Conservation (phyloP, 1,284 basidiomycete species). For the Neonothopanus nambi region DNA sequence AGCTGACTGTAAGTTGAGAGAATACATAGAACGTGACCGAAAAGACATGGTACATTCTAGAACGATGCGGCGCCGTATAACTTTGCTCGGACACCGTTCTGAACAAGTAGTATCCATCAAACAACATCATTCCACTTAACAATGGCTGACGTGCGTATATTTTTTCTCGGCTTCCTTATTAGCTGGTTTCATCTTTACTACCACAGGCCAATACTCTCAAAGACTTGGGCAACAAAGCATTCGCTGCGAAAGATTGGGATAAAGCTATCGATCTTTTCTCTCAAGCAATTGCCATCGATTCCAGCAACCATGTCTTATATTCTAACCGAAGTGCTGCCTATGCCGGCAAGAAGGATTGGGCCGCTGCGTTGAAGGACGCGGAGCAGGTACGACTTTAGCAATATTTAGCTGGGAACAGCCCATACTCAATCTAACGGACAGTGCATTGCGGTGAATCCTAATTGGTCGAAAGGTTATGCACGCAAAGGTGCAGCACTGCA, state of each 20-base stretch:
- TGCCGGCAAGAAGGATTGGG: slow-evolving; percentile 80
- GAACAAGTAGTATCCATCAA: too few species aligned
- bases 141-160: slow-evolving; percentile 39
- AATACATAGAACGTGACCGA: too few species aligned
- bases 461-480: slow-evolving; percentile 91
- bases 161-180: neutral
- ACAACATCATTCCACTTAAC: neutral
- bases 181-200: neutral
- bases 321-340: slow-evolving; percentile 93
- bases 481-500: slow-evolving; percentile 96
- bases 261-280: slow-evolving; percentile 87
- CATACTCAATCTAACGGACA: slow-evolving; percentile 27
- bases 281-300: slow-evolving; percentile 84
- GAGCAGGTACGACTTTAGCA: slow-evolving; percentile 65
- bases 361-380: slow-evolving; percentile 83
- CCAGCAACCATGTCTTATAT: slow-evolving; percentile 85
- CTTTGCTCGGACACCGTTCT: neutral
- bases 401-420: slow-evolving; percentile 10
- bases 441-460: slow-evolving; percentile 79
- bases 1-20: too few species aligned
- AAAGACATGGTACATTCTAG: too few species aligned
- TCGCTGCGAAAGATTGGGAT: slow-evolving; percentile 91
- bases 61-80: neutral
- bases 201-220: slow-evolving; percentile 70
- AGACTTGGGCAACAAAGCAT: slow-evolving; percentile 95